Evolutionary conservation across 1,139 yeast genomes (phyloP), one percentile per base, ranked within the genome.

Genomic region (Hansenula sp.): DNA sequence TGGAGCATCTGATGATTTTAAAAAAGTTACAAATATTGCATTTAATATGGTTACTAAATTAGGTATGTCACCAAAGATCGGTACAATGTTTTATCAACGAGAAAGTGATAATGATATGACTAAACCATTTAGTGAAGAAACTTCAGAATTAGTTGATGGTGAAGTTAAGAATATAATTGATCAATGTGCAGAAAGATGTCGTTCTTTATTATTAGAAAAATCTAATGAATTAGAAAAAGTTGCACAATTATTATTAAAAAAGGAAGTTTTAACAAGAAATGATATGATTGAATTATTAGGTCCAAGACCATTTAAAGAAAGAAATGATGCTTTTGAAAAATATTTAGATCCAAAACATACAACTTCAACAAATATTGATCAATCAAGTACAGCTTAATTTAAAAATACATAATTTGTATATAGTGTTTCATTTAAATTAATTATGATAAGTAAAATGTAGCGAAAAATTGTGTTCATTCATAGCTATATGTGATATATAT

Each of bases 1-100:
- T 42, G 98, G 98, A 48, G 98, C 96, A 0, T 81, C 88, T 40
- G 97, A 92, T 60, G 98, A 92, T 61, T 92, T 92, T 71, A 88
- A 89, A 60, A 90, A 92, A 63, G 96, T 92, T n/a, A 92, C 97
- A 1, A 78, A 78, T 48, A 87, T 92, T 77, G 98, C 98, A 6
- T 84, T 82, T 45, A 78, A 87, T 20, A 92, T 92, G 97, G 97
- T 92, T 27, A 77, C 90, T 33, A 76, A 83, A 51, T 77, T 86
- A 53, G 99, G 99, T 28, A 89, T 92, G 97, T 85, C 96, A 12
- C 67, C 74, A 32, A 77, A 79, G 57, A 75, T 94, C 37, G 98
- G 98, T 10, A 79, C 86, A 61, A 77, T 90, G 28, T 79, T 87
- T 46, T 88, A 41, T 38, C 50, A 47, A 21, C 44, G 47, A 26